A percentile compares a stretch with the other conserved stretches of the same genome.
Evolutionary conservation across 495 filamentous ascomycete species (phyloP).

Genomic region (Penicillium paradoxum): DNA sequence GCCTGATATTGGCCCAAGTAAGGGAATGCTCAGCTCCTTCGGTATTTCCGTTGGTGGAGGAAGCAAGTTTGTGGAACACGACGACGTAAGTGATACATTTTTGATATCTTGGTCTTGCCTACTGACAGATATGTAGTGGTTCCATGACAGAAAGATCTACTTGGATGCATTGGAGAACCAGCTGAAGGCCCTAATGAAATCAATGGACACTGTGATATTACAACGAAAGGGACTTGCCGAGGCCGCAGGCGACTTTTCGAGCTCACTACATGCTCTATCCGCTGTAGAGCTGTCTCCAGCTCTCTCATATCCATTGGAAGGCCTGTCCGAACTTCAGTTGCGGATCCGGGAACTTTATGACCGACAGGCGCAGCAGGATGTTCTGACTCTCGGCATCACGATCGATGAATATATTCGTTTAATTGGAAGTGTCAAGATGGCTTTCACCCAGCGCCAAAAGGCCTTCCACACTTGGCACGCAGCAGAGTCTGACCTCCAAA

Average conservation of each 20-base stretch:
- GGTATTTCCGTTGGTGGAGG: conserved; percentile 69
- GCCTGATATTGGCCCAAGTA: conserved; percentile 78
- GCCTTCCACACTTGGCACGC: conserved; percentile 89
- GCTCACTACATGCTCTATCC: conserved; percentile 82
- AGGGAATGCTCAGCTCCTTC: conserved; percentile 84
- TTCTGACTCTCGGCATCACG: conserved; percentile 92
- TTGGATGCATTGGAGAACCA: conserved; percentile 93
- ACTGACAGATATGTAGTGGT: conserved; percentile 60
- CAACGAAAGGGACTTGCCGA: conserved; percentile 92
- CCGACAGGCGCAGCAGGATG: conserved; percentile 94
- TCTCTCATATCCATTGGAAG: conserved; percentile 83
- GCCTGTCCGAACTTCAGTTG: conserved; percentile 84
- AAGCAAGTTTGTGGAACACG: conserved; percentile 92
- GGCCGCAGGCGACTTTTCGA: conserved; percentile 86
- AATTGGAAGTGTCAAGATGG: conserved; percentile 87
- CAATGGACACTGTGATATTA: conserved; percentile 83
- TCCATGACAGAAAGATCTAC: conserved; percentile 92
- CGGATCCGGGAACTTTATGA: conserved; percentile 94
- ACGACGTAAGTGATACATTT: conserved; percentile 64
- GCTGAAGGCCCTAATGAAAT: conserved; percentile 87
- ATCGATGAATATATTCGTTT: conserved; percentile 97
- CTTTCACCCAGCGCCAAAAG: conserved; percentile 89
- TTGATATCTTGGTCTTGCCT: neutral
- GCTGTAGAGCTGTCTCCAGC: conserved; percentile 83
- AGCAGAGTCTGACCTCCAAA: conserved; percentile 82